Evolutionary conservation across 805 yeast species (phyloP).

Genomic region (Ogataea degrootiae): DNA sequence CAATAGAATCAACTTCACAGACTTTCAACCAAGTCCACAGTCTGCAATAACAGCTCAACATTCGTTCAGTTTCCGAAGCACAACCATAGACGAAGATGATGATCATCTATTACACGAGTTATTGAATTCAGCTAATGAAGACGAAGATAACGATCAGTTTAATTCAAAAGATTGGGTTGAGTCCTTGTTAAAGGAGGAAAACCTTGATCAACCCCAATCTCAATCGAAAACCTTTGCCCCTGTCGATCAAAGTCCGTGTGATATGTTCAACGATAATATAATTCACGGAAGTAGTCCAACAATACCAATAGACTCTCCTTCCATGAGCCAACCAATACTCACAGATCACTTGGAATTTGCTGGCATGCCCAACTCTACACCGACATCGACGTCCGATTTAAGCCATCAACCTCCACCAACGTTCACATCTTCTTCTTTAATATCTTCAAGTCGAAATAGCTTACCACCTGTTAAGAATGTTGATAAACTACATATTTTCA

Average conservation of each 20-base stretch:
- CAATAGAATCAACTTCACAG: neutral
- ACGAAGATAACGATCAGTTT: constrained; percentile 9
- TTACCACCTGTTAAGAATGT: neutral
- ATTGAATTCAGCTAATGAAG: constrained; percentile 5
- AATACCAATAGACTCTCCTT: constrained; percentile 16
- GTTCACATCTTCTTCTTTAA: no score
- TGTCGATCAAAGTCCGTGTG: constrained; percentile 11
- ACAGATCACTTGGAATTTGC: neutral
- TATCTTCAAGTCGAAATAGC: neutral
- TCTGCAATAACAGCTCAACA: neutral
- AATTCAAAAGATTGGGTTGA: constrained; percentile 15
- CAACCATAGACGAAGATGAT: constrained; percentile 11
- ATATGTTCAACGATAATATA: constrained; percentile 7
- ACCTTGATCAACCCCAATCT: constrained; percentile 1
- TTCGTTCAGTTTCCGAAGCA: constrained; percentile 1
- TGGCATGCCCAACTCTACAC: neutral
- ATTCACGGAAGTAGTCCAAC: constrained; percentile 13
- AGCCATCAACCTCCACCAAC: constrained; percentile 1
- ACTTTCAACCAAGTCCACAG: neutral
- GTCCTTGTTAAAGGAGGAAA: constrained; percentile 12
- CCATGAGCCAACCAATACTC: neutral
- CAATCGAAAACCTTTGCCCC: neutral
- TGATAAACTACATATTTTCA: constrained; percentile 9
- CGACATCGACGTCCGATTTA: neutral
- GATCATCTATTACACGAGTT: constrained; percentile 11